Evolutionary conservation across 805 yeast species (phyloP).

Genomic region (Hanseniaspora meyeri): DNA sequence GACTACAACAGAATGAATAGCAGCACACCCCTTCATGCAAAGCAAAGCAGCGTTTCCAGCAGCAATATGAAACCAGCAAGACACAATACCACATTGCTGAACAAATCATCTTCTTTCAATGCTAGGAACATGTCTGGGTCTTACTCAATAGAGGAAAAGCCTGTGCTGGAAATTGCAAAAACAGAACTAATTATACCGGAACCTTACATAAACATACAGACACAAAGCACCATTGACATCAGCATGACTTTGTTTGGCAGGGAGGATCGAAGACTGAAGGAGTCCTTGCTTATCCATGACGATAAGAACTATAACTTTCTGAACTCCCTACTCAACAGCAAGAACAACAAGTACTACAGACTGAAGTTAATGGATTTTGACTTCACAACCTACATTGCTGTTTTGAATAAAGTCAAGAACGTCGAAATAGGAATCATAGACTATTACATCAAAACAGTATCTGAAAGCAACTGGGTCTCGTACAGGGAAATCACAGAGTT

Average conservation of each 20-base stretch:
- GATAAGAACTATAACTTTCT: not conserved
- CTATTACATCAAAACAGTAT: not conserved
- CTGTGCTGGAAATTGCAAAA: not conserved
- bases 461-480: conserved; percentile 2
- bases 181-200: not conserved
- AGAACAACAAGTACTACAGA: not conserved
- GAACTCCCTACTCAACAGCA: not conserved
- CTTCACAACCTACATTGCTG: not conserved
- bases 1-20: conserved; percentile 1
- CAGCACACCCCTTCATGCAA: not conserved
- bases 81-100: not conserved
- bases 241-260: conserved; percentile 11
- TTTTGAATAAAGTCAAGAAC: not conserved
- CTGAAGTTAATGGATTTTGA: not conserved
- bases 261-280: conserved; percentile 10
- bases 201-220: not conserved
- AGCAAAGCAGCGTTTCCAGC: conserved; percentile 1
- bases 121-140: not conserved
- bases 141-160: not conserved
- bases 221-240: not conserved
- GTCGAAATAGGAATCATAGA: not conserved
- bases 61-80: not conserved
- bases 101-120: not conserved
- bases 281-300: conserved; percentile 5
- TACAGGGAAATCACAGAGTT: conserved; percentile 3